phyloP scores from a whole-genome alignment of 192 early-diverging fungal species.

The Tieghemiomyces parasiticus region DNA sequence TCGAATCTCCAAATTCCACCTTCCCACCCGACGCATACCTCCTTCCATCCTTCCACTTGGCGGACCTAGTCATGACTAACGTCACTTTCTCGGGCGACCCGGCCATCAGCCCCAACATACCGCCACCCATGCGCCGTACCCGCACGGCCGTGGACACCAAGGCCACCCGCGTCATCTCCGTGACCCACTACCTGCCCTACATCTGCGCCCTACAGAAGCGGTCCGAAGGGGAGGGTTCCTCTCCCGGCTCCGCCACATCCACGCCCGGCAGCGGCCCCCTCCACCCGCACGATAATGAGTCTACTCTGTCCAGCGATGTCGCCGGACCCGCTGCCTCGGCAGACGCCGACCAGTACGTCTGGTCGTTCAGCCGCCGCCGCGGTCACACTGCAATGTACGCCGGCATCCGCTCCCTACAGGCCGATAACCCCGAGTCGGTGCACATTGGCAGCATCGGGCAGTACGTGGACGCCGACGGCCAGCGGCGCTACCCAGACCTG shows the following conservation, averaged over 20 bases:
- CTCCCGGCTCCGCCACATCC: no score
- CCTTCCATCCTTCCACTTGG: no score
- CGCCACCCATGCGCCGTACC: constrained; percentile 13
- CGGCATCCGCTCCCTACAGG: constrained; percentile 52
- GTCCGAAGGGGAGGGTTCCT: neutral
- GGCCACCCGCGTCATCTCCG: constrained; percentile 23
- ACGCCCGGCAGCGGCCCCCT: neutral
- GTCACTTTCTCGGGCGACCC: no score
- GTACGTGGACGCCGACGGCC: constrained; percentile 38
- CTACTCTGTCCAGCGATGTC: neutral
- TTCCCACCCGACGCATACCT: no score
- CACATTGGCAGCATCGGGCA: constrained; percentile 64
- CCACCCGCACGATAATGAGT: constrained; percentile 3
- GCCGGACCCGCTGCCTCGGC: neutral
- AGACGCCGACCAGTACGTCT: constrained; percentile 22
- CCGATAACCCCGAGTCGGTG: constrained; percentile 38
- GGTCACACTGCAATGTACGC: constrained; percentile 87
- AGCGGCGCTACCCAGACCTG: constrained; percentile 31
- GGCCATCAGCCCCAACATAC: no score
- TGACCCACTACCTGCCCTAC: constrained; percentile 31
- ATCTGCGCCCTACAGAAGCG: constrained; percentile 15
- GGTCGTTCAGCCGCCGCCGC: constrained; percentile 36
- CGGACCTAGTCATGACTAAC: no score
- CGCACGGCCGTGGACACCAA: neutral
- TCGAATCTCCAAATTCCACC: no score